These are phyloP conservation scores for Aspergillus hiratsukae DNA, from an alignment of 2,329 filamentous ascomycete species.

Conservation along the genomic window DNA sequence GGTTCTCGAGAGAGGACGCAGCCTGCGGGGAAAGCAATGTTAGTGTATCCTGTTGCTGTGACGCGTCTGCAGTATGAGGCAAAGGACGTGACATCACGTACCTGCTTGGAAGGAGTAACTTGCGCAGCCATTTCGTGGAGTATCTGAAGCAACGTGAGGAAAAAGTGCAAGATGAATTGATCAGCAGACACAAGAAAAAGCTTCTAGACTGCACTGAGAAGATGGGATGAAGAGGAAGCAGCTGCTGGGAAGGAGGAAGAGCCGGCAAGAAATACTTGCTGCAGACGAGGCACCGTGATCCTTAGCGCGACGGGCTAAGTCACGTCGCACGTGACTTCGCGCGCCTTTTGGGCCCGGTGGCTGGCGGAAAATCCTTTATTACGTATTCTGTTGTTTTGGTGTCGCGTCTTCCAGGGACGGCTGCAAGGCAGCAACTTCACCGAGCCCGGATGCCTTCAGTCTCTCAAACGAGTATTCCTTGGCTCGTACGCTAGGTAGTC, in stretches of 20 bases:
- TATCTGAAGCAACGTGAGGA: constrained; percentile 25
- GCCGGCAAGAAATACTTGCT: constrained; percentile 32
- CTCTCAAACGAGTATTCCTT: background rate
- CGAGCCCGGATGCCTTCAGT: background rate
- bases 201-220: constrained; percentile 10
- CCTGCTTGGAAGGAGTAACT: constrained; percentile 70
- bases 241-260: constrained; percentile 16
- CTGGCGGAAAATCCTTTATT: constrained; percentile 7
- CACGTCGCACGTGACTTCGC: constrained; percentile 37
- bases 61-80: constrained; percentile 30
- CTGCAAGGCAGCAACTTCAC: background rate
- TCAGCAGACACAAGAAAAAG: constrained; percentile 19
- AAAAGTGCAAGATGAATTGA: constrained; percentile 13
- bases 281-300: constrained; percentile 28
- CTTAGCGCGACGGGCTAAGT: constrained; percentile 37
- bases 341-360: constrained; percentile 19
- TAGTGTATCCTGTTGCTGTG: constrained; percentile 29
- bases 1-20: constrained; percentile 76
- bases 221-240: constrained; percentile 25
- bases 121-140: constrained; percentile 64
- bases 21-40: constrained; percentile 55
- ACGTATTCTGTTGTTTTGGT: background rate
- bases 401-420: background rate
- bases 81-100: constrained; percentile 45
- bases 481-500: background rate